Percentiles rank a stretch among this genome's conserved stretches.
Conservation (phyloP, 2,329 filamentous ascomycete species). For the Apiospora arundinis region DNA sequence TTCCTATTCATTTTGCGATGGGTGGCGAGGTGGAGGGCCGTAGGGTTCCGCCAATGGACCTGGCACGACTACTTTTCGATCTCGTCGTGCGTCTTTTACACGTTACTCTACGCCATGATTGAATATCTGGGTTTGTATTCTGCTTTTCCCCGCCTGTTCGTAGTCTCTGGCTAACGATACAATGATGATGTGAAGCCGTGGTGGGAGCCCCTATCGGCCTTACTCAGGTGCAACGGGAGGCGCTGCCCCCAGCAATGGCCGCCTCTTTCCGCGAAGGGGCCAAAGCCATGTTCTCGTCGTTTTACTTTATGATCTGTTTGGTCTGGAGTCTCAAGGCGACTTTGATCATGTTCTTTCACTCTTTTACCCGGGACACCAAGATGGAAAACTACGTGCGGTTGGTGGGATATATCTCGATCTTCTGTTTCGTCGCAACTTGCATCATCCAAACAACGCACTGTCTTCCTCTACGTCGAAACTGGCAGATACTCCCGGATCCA, state of each 20-base stretch:
- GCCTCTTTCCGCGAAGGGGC: background rate
- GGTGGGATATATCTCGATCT: background rate
- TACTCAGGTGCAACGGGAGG: background rate
- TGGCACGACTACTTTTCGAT: background rate
- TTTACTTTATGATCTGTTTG: background rate
- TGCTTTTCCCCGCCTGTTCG: too few relatives aligned
- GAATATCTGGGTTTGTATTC: background rate
- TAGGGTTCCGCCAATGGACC: background rate
- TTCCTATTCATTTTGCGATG: background rate
- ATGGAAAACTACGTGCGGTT: background rate
- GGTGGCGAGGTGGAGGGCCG: background rate
- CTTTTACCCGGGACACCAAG: background rate
- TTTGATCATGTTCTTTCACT: background rate
- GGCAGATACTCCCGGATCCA: background rate
- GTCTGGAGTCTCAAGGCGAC: background rate
- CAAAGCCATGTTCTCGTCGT: conserved; percentile 2
- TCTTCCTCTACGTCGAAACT: background rate
- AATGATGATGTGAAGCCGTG: background rate
- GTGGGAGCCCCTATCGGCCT: background rate
- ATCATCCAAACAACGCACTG: background rate
- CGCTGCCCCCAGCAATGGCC: background rate
- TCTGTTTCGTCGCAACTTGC: background rate
- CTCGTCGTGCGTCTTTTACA: background rate
- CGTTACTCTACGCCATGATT: background rate
- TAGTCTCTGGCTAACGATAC: too few relatives aligned